Percentiles rank a stretch among this genome's conserved stretches.
Conservation (phyloP, 805 yeast species). For the Candida corydali region DNA sequence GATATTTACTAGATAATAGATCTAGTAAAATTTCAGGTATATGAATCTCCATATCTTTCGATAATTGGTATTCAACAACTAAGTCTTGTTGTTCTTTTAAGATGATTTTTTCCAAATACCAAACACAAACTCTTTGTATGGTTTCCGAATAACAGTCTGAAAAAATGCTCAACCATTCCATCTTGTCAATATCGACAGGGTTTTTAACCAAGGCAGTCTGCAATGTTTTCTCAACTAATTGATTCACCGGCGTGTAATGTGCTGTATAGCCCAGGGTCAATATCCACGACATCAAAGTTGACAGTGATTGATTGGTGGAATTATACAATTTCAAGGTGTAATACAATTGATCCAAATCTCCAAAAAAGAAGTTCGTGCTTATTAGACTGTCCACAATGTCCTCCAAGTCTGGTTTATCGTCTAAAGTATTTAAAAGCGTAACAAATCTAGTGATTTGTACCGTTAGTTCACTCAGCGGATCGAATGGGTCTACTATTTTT, state of each 20-base stretch:
- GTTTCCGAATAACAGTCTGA: not conserved
- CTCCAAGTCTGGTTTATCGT: constrained; percentile 26
- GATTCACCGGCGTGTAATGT: not conserved
- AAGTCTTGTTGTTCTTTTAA: constrained; percentile 49
- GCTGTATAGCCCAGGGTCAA: not conserved
- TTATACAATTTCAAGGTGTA: constrained; percentile 40
- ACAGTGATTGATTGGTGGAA: not conserved
- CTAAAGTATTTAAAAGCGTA: constrained; percentile 13
- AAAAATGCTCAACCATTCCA: constrained; percentile 6
- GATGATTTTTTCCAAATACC: constrained; percentile 38
- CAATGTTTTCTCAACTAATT: not conserved
- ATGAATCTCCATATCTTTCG: constrained; percentile 19
- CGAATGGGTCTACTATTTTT: constrained; percentile 44
- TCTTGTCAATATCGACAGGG: constrained; percentile 2
- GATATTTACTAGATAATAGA: constrained; percentile 9
- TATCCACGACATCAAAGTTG: not conserved
- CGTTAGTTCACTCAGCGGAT: constrained; percentile 44
- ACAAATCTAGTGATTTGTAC: constrained; percentile 48
- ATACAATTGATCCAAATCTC: constrained; percentile 42
- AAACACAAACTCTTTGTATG: constrained; percentile 42
- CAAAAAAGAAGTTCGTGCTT: constrained; percentile 40
- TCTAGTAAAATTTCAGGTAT: constrained; percentile 2
- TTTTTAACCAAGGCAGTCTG: constrained; percentile 1
- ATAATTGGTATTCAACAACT: constrained; percentile 59
- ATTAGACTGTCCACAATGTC: constrained; percentile 35